A percentile compares a stretch with the other conserved stretches of the same genome.
phyloP scores from a whole-genome alignment of 2,329 filamentous ascomycete species.

The Paracoccidioides lutzii region DNA sequence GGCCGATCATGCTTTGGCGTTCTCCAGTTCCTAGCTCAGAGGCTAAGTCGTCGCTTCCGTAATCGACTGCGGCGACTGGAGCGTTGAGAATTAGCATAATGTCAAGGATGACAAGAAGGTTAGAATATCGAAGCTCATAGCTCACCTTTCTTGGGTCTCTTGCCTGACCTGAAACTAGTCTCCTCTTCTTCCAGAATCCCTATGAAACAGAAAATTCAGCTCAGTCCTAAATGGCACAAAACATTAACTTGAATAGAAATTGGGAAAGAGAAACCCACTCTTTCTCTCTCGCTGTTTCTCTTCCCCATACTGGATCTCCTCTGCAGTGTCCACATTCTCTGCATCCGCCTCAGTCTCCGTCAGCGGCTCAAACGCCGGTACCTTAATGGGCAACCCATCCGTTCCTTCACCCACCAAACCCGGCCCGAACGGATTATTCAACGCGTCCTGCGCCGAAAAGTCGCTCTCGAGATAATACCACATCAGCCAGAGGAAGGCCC shows the following conservation, averaged over 20 bases:
- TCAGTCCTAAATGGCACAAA: background rate
- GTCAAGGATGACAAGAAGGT: background rate
- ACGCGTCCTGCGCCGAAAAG: slow-evolving; percentile 74
- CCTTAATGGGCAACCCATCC: slow-evolving; percentile 34
- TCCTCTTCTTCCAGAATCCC: slow-evolving; percentile 38
- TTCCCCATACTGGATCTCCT: slow-evolving; percentile 37
- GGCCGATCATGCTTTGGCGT: slow-evolving; percentile 8
- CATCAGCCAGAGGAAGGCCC: slow-evolving; percentile 91
- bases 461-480: slow-evolving; percentile 98
- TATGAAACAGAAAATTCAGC: slow-evolving; percentile 11
- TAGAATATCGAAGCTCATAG: background rate
- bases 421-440: slow-evolving; percentile 78
- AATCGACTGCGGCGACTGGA: background rate
- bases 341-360: slow-evolving; percentile 38
- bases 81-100: background rate
- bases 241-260: background rate
- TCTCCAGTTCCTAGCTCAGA: slow-evolving; percentile 8
- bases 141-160: slow-evolving; percentile 33
- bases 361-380: slow-evolving; percentile 35
- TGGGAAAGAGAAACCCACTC: slow-evolving; percentile 18
- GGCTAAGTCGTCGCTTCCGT: background rate
- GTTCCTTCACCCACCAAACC: slow-evolving; percentile 32
- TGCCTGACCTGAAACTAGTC: slow-evolving; percentile 29
- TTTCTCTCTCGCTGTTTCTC: slow-evolving; percentile 37
- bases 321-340: slow-evolving; percentile 38